Conservation (phyloP, 2,329 filamentous ascomycete species). For the Scedosporium boydii region DNA sequence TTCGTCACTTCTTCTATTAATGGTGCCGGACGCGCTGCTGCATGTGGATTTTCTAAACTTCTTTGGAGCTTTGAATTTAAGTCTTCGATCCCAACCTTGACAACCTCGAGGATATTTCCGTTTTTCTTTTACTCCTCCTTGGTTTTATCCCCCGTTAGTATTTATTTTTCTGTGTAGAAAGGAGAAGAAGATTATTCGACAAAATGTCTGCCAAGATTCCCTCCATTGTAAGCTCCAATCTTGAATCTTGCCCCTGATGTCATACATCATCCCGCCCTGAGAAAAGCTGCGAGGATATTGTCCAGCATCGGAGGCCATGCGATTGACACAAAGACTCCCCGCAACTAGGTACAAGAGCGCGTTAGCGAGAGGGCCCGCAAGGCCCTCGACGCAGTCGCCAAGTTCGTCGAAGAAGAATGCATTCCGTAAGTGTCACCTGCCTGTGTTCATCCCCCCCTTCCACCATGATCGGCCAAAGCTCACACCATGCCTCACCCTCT, state of each 20-base stretch:
- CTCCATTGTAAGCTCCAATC: constrained; percentile 27
- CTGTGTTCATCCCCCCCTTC: neutral
- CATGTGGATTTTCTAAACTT: neutral
- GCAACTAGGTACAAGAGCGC: constrained; percentile 34
- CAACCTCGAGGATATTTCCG: neutral
- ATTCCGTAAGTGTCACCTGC: constrained; percentile 51
- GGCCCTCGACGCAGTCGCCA: constrained; percentile 79
- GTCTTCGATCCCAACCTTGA: neutral
- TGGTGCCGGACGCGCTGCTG: neutral
- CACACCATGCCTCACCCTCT: constrained; percentile 8
- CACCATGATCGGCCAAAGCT: neutral
- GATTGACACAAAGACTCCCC: neutral
- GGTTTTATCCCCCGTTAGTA: neutral
- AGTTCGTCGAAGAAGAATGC: constrained; percentile 95
- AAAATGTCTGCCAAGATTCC: constrained; percentile 37
- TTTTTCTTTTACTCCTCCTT: neutral
- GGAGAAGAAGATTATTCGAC: neutral
- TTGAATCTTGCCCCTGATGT: neutral
- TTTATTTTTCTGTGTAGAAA: neutral
- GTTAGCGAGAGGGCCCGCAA: constrained; percentile 80
- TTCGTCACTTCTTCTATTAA: neutral
- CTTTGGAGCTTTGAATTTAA: neutral
- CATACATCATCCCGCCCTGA: neutral
- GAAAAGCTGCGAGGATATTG: neutral
- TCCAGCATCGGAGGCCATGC: neutral